Evolutionary conservation across 805 yeast genomes (phyloP), one percentile per base, ranked within the genome.

Genomic region (Monosporozyma yasuniensis): DNA sequence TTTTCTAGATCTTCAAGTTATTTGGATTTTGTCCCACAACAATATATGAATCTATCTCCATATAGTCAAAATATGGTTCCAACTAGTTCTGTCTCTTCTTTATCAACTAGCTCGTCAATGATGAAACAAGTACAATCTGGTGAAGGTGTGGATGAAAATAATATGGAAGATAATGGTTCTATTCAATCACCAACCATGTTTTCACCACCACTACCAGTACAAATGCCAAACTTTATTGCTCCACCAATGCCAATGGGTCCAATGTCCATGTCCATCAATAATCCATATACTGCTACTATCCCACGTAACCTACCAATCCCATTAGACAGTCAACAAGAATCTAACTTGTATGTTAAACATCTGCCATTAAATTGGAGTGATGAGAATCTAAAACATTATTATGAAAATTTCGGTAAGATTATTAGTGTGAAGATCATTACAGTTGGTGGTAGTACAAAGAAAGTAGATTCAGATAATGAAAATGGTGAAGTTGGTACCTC

Each of bases 271-370:
- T n/a, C 47, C 12, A 23, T 25, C 5, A 27, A 27, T 14, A 43
- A 46, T 39, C 45, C 50, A 2, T 48, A 42, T 27, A 34, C 45
- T 38, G 21, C 25, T n/a, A 19, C 50, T 39, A 22, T 52, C n/a
- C 47, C 48, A 14, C 47, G 48, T 21, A 41, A 46, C 19, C 47
- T 64, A n/a, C 68, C 70, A 2, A 55, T 63, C 18, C 69, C 75
- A n/a, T 59, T 59, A 21, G 70, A 49, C 66, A 74, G 69, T 48
- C 76, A 70, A 55, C 88, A 82, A 61, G 88, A 83, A 56, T 79
- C 88, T 4, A 86, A 86, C 64, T 71, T 86, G 43, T 86, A 85
- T 61, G 80, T 86, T 34, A 83, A 80, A 52, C 79, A 80, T 59
- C 66, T 86, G 38, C 83, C 86, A 5, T 55, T 72, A 11, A 54